Conservation (phyloP, 768 basidiomycete genomes). For the Lentinula boryana region DNA sequence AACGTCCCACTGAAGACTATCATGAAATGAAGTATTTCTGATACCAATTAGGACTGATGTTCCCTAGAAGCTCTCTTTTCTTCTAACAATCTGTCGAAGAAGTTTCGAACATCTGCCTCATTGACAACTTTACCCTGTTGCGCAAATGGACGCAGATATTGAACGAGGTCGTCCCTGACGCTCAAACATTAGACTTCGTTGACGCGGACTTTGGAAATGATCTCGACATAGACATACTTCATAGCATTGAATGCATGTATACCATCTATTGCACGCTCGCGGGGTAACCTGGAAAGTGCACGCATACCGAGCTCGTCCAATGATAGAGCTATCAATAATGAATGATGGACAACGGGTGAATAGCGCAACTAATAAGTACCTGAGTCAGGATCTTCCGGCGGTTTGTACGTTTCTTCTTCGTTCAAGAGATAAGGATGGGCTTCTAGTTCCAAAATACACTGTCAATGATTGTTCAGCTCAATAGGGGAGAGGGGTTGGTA, state of each 20-base stretch:
- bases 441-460: slow-evolving; percentile 59
- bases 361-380: slow-evolving; percentile 28
- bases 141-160: slow-evolving; percentile 75
- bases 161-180: slow-evolving; percentile 61
- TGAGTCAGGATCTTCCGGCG: slow-evolving; percentile 82
- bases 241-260: slow-evolving; percentile 81
- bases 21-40: neutral
- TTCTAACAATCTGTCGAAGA: slow-evolving; percentile 54
- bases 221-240: slow-evolving; percentile 47
- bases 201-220: slow-evolving; percentile 14
- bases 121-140: slow-evolving; percentile 69
- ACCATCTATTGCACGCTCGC: slow-evolving; percentile 77
- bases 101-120: slow-evolving; percentile 62
- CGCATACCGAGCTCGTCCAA: slow-evolving; percentile 82
- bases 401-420: slow-evolving; percentile 81
- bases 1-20: neutral
- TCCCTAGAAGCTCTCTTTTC: slow-evolving; percentile 4
- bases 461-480: slow-evolving; percentile 9
- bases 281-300: slow-evolving; percentile 65
- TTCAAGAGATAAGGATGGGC: too few relatives aligned
- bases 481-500: neutral
- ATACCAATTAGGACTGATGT: neutral
- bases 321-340: slow-evolving; percentile 48
- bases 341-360: too few relatives aligned
- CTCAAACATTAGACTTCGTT: slow-evolving; percentile 1